Evolutionary conservation across 441 rosid genomes (phyloP).

Genomic region (Theobroma grandiflorum): DNA sequence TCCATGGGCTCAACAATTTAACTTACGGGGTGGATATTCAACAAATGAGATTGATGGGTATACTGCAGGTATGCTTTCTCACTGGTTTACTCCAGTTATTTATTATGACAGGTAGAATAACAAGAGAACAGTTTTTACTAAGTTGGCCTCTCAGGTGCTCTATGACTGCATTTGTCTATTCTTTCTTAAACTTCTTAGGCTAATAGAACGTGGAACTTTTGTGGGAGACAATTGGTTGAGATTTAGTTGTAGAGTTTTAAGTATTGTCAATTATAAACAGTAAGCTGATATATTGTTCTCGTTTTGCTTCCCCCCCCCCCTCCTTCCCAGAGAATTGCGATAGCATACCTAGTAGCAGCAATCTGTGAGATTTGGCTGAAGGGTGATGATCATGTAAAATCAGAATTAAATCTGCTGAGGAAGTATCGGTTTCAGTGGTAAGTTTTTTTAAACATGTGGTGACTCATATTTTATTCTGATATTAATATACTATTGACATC

Average conservation of each 20-base stretch:
- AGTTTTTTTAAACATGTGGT: constrained; percentile 4
- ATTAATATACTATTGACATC: neutral
- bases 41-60: constrained; percentile 75
- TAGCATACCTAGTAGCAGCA: constrained; percentile 72
- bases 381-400: constrained; percentile 46
- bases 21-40: constrained; percentile 68
- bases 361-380: constrained; percentile 88
- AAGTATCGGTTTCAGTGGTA: constrained; percentile 73
- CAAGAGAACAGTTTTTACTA: neutral
- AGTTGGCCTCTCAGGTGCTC: constrained; percentile 1
- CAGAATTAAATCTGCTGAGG: constrained; percentile 48
- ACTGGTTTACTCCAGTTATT: constrained; percentile 1
- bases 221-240: neutral
- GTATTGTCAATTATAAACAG: neutral
- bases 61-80: constrained; percentile 66
- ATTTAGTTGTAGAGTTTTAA: constrained; percentile 17
- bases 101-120: neutral
- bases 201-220: neutral
- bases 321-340: constrained; percentile 75
- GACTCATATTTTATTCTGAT: neutral
- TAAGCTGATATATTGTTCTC: constrained; percentile 23
- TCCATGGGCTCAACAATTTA: constrained; percentile 71
- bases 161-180: constrained; percentile 1
- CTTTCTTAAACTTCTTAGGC: neutral
- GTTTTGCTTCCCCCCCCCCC: neutral